These are phyloP conservation scores for Rhexocercosporidium sp. DNA, from an alignment of 2,329 filamentous ascomycete genomes.

Conservation along the genomic window DNA sequence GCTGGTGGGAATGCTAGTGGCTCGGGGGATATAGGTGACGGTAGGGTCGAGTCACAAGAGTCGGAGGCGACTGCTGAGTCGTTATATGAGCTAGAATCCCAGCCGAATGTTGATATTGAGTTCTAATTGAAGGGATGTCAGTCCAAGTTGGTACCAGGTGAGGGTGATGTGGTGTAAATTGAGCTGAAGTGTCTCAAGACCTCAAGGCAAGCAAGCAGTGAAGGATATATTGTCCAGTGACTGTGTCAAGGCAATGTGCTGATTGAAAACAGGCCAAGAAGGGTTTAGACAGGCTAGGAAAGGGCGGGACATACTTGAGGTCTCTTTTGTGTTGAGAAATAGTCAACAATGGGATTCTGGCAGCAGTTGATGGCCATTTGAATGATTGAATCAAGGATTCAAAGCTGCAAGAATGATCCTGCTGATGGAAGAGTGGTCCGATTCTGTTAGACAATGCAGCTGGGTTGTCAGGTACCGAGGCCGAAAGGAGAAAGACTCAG, in stretches of 20 bases:
- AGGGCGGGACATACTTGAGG: constrained; percentile 21
- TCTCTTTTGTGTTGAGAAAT: constrained; percentile 19
- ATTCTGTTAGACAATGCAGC: constrained; percentile 4
- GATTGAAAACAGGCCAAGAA: neutral
- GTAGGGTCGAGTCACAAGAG: constrained; percentile 37
- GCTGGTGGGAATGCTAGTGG: constrained; percentile 26
- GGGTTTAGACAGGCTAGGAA: neutral
- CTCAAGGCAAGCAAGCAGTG: neutral
- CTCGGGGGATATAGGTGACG: constrained; percentile 36
- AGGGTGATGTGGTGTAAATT: constrained; percentile 21
- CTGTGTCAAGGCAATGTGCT: neutral
- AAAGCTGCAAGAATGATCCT: neutral
- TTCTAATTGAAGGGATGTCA: constrained; percentile 23
- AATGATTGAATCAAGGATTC: neutral
- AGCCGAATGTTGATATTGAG: constrained; percentile 28
- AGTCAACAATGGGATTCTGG: constrained; percentile 16
- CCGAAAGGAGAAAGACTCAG: neutral
- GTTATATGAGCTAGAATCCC: constrained; percentile 30
- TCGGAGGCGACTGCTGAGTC: constrained; percentile 34
- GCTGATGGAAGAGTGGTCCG: constrained; percentile 12
- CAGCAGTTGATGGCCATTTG: constrained; percentile 25
- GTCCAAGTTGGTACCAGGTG: constrained; percentile 20
- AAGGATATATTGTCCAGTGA: neutral
- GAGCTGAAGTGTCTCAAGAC: neutral
- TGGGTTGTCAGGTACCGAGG: constrained; percentile 19